Percentiles rank a stretch among this genome's conserved stretches.
Evolutionary conservation across 1,284 basidiomycete genomes (phyloP).

Genomic region (Ceraceosorus guamensis): DNA sequence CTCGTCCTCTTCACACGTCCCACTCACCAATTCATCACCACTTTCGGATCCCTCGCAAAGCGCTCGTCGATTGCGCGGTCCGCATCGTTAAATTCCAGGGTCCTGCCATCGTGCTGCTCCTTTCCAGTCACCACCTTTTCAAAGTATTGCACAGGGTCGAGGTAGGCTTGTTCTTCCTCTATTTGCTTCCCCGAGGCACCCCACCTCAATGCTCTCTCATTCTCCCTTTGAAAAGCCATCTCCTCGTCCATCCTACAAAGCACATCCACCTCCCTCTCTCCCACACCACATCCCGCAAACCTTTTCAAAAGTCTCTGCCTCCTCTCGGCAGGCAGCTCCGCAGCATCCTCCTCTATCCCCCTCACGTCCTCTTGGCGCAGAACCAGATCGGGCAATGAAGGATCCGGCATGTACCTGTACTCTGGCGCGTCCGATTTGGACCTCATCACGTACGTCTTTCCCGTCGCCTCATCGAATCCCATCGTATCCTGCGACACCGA

Average conservation of each 20-base stretch:
- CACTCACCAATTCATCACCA: constrained; percentile 74
- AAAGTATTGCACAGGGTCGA: constrained; percentile 39
- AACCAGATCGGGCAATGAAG: constrained; percentile 71
- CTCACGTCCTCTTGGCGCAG: constrained; percentile 57
- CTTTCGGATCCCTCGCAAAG: constrained; percentile 29
- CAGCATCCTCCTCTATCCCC: constrained; percentile 56
- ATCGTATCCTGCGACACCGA: constrained; percentile 75
- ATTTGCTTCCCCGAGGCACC: constrained; percentile 54
- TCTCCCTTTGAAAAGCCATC: constrained; percentile 18
- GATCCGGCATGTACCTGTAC: constrained; percentile 97
- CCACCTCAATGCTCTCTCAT: constrained; percentile 54
- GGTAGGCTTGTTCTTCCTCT: no score
- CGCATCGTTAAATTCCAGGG: no score
- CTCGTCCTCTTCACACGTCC: no score
- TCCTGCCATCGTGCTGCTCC: no score
- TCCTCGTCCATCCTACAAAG: constrained; percentile 39
- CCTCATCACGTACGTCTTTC: constrained; percentile 72
- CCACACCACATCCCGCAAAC: constrained; percentile 57
- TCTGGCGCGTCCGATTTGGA: constrained; percentile 90
- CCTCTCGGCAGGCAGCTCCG: constrained; percentile 69
- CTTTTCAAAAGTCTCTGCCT: constrained; percentile 57
- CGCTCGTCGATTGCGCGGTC: no score
- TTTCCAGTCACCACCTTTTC: constrained; percentile 32
- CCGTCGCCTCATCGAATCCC: constrained; percentile 75
- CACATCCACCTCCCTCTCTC: constrained; percentile 49